These are phyloP conservation scores for Geranium rotundifolium DNA, from an alignment of 345 rosid genomes.

Conservation along the genomic window DNA sequence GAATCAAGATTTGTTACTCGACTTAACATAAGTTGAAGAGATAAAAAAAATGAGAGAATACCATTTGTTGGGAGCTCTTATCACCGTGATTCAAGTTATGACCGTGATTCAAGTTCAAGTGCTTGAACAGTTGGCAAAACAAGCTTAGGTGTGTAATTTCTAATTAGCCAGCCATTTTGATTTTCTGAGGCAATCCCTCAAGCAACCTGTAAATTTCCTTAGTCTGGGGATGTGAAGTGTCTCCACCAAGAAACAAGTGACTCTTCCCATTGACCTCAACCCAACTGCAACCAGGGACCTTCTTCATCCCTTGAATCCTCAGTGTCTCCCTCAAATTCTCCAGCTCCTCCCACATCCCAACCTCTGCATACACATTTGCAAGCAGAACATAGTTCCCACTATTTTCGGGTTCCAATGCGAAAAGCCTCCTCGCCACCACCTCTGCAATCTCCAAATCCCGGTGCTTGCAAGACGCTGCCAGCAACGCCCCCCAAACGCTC, in stretches of 20 bases:
- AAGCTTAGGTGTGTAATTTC: too few species aligned
- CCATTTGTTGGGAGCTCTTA: too few species aligned
- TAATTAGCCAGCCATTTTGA: slow-evolving; percentile 17
- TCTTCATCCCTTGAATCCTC: slow-evolving; percentile 24
- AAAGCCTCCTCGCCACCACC: slow-evolving; percentile 29
- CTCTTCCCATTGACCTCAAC: slow-evolving; percentile 21
- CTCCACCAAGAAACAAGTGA: slow-evolving; percentile 29
- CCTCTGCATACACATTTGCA: slow-evolving; percentile 52
- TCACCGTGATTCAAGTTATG: too few species aligned
- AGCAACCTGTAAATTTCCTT: slow-evolving; percentile 14
- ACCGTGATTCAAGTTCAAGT: too few species aligned
- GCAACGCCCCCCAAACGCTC: slow-evolving; percentile 49
- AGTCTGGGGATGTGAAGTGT: slow-evolving; percentile 16
- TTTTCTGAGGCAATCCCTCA: slow-evolving; percentile 17
- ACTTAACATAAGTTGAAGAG: too few species aligned
- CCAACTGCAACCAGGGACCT: slow-evolving; percentile 36
- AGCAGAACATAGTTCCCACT: slow-evolving; percentile 50
- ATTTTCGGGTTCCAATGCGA: slow-evolving; percentile 44
- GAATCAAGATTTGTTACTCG: too few species aligned
- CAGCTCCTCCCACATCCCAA: slow-evolving; percentile 48
- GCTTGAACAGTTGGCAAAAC: too few species aligned
- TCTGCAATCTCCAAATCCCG: slow-evolving; percentile 27
- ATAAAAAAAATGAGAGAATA: too few species aligned
- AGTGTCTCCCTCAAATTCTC: slow-evolving; percentile 30
- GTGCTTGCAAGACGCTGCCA: slow-evolving; percentile 37